Percentiles rank a stretch among this genome's conserved stretches.
These are phyloP conservation scores for Camelina laxa DNA, from an alignment of 345 rosid species.

Conservation along the genomic window DNA sequence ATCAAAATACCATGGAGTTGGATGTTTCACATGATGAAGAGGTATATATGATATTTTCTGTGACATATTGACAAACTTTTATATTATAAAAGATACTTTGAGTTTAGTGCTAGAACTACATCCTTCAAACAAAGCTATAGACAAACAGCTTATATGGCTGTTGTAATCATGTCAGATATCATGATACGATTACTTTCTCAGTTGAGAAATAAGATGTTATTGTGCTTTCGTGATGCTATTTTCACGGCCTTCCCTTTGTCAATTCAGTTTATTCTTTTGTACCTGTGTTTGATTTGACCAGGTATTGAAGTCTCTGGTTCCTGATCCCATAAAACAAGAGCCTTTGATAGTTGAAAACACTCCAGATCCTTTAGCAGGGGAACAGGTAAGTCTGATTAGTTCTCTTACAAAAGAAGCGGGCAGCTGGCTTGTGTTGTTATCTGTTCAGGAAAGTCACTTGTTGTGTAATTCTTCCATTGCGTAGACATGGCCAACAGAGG, in stretches of 20 bases:
- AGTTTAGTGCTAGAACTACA: constrained; percentile 20
- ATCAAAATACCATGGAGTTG: constrained; percentile 67
- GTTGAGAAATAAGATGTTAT: not conserved
- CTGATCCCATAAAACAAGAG: constrained; percentile 74
- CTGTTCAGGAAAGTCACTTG: constrained; percentile 15
- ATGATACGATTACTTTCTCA: not conserved
- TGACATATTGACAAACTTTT: not conserved
- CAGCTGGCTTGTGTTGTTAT: constrained; percentile 22
- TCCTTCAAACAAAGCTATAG: not conserved
- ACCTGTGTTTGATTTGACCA: constrained; percentile 39
- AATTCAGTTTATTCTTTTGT: not conserved
- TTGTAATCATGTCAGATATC: constrained; percentile 5
- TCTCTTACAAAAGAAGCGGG: constrained; percentile 6
- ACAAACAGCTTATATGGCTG: not conserved
- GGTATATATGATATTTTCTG: constrained; percentile 56
- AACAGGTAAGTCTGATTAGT: constrained; percentile 62
- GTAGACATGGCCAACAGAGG: constrained; percentile 98
- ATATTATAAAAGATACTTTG: not conserved
- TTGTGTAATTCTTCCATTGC: constrained; percentile 38
- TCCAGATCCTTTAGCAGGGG: constrained; percentile 92
- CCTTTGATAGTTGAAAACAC: constrained; percentile 75
- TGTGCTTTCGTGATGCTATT: constrained; percentile 21
- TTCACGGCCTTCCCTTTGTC: not conserved
- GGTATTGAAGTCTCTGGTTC: constrained; percentile 64
- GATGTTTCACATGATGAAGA: constrained; percentile 58